Base-by-base conservation (phyloP, 768 basidiomycete species). In the Rickenella mellea region DNA sequence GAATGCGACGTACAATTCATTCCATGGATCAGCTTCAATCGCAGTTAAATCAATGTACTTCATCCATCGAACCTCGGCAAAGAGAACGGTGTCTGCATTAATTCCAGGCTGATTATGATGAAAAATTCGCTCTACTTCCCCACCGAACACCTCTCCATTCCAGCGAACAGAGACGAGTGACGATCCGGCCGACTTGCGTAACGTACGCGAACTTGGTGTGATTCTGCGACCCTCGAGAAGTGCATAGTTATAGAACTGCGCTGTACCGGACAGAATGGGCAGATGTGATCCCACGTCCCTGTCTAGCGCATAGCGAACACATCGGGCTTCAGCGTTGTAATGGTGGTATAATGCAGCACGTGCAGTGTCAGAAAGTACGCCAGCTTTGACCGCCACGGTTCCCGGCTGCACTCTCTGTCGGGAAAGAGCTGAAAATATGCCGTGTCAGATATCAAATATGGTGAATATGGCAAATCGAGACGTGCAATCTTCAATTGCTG, bases 191-290 rank as follows among this genome's bases (percentile, higher is more conserved):
- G 40, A 46, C 7, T 27, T 32, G 6, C 42, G 33, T 3, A 6
- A n/a, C 11, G 42, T 40, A 11, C 38, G n/a, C 5, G 42, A 41
- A 15, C 35, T 39, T 2, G 49, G 45, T 7, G 39, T 48, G 19
- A 51, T 47, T 2, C 53, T 36, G 5, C 48, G 42, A 2, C 51
- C 51, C 40, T 56, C 46, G 1, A 54, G 36, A 5, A 54, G 6
- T 8, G 40, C 46, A 35, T 43, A 55, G 2, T 33, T 5, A 25
- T 44, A 42, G 17, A 21, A 4, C 11, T 9, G 2, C 10, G 35
- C 26, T 6, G n/a, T 14, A 22, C 22, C 9, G 15, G 30, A 17
- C 8, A 31, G 43, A 24, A 29, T 28, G 42, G 24, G 42, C 35
- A 19, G 45, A 43, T 39, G 20, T 15, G 20, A 32, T 11, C 26